Evolutionary conservation across 345 rosid species (phyloP), one percentile per base, ranked within the genome.

Genomic region (Toxicodendron radicans): DNA sequence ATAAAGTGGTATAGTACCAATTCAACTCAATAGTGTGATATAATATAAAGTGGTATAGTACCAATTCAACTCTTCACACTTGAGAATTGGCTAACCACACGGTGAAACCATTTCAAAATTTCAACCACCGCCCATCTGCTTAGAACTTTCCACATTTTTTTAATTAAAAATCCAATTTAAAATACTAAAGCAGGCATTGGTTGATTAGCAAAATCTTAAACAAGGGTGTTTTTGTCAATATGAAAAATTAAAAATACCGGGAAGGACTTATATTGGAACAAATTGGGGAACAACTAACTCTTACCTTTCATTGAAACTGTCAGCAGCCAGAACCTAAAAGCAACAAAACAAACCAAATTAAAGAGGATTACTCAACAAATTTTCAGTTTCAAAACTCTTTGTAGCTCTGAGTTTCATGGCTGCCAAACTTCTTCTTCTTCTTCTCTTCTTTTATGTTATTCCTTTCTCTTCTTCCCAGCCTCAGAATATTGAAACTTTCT

Each of bases 401-500:
- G 52, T 64, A 64, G 58, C 68, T 79, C 75, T 70, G 52, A 43
- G 73, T 10, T 76, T 79, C 46, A 85, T 81, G 86, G 86, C 82
- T 60, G 76, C 64, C 84, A 76, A 41, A 70, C 66, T 69, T 38
- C 84, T 78, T 57, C 66, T 73, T 79, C 79, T 65, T 27, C 57
- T 10, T 1, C 32, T 75, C 14, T 60, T 71, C 72, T 1, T 76
- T 45, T 53, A 61, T 24, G 38, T 76, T 63, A 54, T 83, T 38
- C 85, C 82, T 21, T 73, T 71, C 17, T 78, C 80, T 38, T 85
- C 70, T 66, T 78, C 83, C 23, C 86, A 88, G 61, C 85, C 87
- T 56, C 97, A 83, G 57, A 94, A 94, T 20, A 81, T 91, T 61
- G 91, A 90, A 67, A 82, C 88, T 54, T 82, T 83, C 70, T 92